Percentiles rank a stretch among this genome's conserved stretches.
These are phyloP conservation scores for Solanum hybrid DNA, from an alignment of 305 asterid genomes.

Conservation along the genomic window DNA sequence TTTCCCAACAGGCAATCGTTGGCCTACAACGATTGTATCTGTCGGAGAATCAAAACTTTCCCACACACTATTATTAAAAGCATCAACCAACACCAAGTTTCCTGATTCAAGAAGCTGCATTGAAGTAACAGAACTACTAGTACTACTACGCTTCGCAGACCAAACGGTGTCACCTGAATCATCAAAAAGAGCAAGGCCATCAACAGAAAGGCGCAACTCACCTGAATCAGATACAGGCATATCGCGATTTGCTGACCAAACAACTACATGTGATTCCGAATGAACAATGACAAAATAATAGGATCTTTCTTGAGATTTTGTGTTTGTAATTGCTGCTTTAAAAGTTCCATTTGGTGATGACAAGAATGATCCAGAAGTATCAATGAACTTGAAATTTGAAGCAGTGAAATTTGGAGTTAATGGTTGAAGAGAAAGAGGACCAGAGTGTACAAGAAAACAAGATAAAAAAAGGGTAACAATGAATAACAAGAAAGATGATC, in stretches of 20 bases:
- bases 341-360: conserved; percentile 25
- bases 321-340: conserved; percentile 34
- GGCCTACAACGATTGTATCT: conserved; percentile 33
- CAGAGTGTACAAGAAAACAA: conserved; percentile 15
- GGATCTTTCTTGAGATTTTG: conserved; percentile 17
- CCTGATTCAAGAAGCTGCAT: conserved; percentile 43
- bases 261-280: conserved; percentile 17
- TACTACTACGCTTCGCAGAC: conserved; percentile 31
- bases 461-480: conserved; percentile 8
- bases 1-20: conserved; percentile 26
- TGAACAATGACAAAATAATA: conserved; percentile 37
- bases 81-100: conserved; percentile 33
- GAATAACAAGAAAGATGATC: neutral
- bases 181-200: conserved; percentile 33
- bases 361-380: conserved; percentile 42
- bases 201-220: conserved; percentile 17
- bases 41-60: conserved; percentile 41
- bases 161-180: conserved; percentile 30
- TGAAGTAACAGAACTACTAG: conserved; percentile 13
- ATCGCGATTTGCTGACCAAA: conserved; percentile 57
- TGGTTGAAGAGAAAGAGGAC: conserved; percentile 19
- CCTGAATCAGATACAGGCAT: conserved; percentile 35
- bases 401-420: conserved; percentile 36
- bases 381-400: conserved; percentile 29
- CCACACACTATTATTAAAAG: conserved; percentile 23